A percentile compares a stretch with the other conserved stretches of the same genome.
Conservation (phyloP, 164 flowering plant species). For the Houttuynia cordata region DNA sequence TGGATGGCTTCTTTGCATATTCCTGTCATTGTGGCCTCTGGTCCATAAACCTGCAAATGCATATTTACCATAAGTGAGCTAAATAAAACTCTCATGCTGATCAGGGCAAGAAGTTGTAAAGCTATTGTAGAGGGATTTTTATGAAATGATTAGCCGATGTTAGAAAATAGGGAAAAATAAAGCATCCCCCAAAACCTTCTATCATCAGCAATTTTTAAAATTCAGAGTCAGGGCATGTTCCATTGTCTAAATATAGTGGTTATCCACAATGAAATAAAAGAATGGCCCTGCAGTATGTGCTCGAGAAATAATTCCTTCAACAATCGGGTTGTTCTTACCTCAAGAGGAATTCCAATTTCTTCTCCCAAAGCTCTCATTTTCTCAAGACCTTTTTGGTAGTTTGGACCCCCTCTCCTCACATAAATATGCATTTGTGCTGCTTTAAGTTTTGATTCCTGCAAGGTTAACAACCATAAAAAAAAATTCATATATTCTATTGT, state of each 20-base stretch:
- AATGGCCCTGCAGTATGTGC: too few relatives aligned
- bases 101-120: background rate
- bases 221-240: too few relatives aligned
- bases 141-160: too few relatives aligned
- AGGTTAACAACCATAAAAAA: background rate
- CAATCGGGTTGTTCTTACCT: conserved; percentile 30
- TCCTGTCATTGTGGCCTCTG: conserved; percentile 94
- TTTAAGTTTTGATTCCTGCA: conserved; percentile 68
- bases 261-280: too few relatives aligned
- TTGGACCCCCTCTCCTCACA: conserved; percentile 96
- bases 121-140: background rate
- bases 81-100: background rate
- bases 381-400: conserved; percentile 80
- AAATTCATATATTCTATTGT: background rate
- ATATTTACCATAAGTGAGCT: conserved; percentile 1
- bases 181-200: too few relatives aligned
- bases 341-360: conserved; percentile 74
- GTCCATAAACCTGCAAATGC: conserved; percentile 69
- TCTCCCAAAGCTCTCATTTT: conserved; percentile 79
- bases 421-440: conserved; percentile 84
- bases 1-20: conserved; percentile 93
- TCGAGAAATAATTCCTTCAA: too few relatives aligned
- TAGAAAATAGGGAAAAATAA: too few relatives aligned
- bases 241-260: too few relatives aligned
- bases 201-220: too few relatives aligned